A percentile compares a stretch with the other conserved stretches of the same genome.
Conservation (phyloP, 1,284 basidiomycete genomes). For the Cutaneotrichosporon mucoides region DNA sequence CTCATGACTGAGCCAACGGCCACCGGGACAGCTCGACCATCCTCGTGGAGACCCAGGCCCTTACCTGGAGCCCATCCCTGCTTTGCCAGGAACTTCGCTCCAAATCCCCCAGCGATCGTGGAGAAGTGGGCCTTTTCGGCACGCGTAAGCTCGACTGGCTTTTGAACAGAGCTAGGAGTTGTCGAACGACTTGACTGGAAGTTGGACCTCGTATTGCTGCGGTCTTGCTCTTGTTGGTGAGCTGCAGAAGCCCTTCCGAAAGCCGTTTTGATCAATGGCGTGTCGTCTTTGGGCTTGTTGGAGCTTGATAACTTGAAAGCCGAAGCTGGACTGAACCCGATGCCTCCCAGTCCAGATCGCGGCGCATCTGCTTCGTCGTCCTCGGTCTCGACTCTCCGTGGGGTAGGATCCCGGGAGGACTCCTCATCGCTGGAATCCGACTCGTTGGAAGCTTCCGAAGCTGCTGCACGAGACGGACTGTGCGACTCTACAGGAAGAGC, state of each 20-base stretch:
- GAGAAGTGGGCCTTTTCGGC: constrained; percentile 72
- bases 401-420: constrained; percentile 17
- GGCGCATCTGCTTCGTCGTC: neutral
- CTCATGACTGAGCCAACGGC: constrained; percentile 68
- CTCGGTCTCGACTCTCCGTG: constrained; percentile 16
- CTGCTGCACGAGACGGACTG: constrained; percentile 1
- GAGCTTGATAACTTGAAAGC: neutral
- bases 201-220: neutral
- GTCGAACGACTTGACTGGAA: constrained; percentile 15
- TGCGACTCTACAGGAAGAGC: constrained; percentile 1
- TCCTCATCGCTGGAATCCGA: too few species aligned
- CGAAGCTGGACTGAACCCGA: neutral
- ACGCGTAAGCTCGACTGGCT: constrained; percentile 55
- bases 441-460: too few species aligned
- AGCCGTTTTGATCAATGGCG: neutral
- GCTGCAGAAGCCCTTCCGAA: neutral
- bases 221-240: neutral
- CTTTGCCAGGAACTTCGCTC: constrained; percentile 82
- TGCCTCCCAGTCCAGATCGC: neutral
- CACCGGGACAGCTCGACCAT: constrained; percentile 83
- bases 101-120: constrained; percentile 70
- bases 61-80: constrained; percentile 86
- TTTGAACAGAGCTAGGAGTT: constrained; percentile 17
- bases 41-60: constrained; percentile 71
- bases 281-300: neutral